A percentile compares a stretch with the other conserved stretches of the same genome.
Evolutionary conservation across 495 filamentous ascomycete species (phyloP).

Genomic region (Haplographium delicatum): DNA sequence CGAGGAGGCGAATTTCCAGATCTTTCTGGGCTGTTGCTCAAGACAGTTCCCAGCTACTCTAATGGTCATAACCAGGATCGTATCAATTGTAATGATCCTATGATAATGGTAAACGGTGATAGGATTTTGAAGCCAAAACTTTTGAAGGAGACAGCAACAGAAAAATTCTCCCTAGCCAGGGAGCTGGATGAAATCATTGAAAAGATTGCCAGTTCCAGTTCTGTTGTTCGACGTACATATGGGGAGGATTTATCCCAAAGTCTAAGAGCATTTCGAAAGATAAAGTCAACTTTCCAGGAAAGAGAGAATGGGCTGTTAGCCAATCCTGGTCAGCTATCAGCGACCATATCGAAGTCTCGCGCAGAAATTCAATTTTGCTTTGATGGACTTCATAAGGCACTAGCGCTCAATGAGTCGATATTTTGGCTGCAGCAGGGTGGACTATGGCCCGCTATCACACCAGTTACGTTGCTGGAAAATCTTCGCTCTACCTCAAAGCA

Average conservation of each 20-base stretch:
- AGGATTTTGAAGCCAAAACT: too few species aligned
- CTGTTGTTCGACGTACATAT: constrained; percentile 31
- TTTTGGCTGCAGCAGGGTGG: constrained; percentile 43
- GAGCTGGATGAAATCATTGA: too few species aligned
- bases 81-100: too few species aligned
- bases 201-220: constrained; percentile 26
- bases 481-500: constrained; percentile 36
- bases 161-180: too few species aligned
- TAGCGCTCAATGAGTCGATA: constrained; percentile 29
- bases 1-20: constrained; percentile 22
- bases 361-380: constrained; percentile 1
- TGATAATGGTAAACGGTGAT: too few species aligned
- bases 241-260: constrained; percentile 36
- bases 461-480: constrained; percentile 44
- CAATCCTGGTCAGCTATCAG: too few species aligned
- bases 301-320: too few species aligned
- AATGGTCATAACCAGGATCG: too few species aligned
- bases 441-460: constrained; percentile 49
- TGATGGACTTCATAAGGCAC: constrained; percentile 20
- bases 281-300: too few species aligned
- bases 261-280: constrained; percentile 24
- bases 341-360: too few species aligned
- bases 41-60: too few species aligned
- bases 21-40: not conserved
- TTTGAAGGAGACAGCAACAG: too few species aligned